Evolutionary conservation across 768 basidiomycete species (phyloP).

Genomic region (Pseudohyphozyma bogoriensis): DNA sequence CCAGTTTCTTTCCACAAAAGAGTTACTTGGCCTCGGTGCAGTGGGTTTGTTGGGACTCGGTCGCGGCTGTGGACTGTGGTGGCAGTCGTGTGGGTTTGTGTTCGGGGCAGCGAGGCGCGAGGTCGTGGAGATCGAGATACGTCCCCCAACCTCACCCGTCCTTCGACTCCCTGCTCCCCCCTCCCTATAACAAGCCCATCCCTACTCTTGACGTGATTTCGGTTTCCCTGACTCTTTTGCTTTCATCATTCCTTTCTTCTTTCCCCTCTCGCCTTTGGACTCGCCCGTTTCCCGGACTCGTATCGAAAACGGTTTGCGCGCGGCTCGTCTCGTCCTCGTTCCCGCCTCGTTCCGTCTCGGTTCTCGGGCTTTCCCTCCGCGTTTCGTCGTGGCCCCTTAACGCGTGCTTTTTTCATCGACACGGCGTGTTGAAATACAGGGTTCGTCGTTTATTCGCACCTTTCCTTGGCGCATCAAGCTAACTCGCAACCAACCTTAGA

Average conservation of each 20-base stretch:
- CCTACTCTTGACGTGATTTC: no score
- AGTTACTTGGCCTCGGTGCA: no score
- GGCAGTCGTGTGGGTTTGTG: no score
- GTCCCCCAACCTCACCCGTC: no score
- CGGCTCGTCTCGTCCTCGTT: not conserved
- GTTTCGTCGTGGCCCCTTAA: no score
- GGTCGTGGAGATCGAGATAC: no score
- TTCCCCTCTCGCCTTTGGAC: not conserved
- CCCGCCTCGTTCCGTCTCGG: not conserved
- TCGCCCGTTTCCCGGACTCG: not conserved
- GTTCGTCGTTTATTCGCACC: not conserved
- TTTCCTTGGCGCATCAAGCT: conserved; percentile 1
- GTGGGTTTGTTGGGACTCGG: no score
- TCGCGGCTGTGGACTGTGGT: no score
- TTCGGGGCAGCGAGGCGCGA: no score
- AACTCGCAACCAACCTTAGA: conserved; percentile 40
- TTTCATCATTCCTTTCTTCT: not conserved
- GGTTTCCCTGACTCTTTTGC: conserved; percentile 1
- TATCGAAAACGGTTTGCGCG: no score
- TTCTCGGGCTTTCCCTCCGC: not conserved
- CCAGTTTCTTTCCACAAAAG: no score
- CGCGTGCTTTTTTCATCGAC: not conserved
- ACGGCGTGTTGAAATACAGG: not conserved
- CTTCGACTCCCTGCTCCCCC: not conserved
- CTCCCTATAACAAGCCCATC: not conserved